phyloP scores from a whole-genome alignment of 2,329 filamentous ascomycete species.

The Colletotrichum acutatum region DNA sequence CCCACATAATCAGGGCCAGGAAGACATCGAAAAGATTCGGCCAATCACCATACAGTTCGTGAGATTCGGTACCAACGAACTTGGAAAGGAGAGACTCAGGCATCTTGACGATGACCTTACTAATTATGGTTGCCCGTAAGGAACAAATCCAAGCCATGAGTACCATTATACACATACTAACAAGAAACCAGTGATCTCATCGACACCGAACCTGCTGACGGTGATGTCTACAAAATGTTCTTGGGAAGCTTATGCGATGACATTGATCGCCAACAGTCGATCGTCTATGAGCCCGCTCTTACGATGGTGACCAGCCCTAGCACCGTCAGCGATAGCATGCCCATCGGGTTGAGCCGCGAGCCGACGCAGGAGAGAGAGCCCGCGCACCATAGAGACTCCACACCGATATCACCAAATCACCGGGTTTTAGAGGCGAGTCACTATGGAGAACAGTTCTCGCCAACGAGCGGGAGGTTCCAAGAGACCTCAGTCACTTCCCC shows the following conservation, averaged over 20 bases:
- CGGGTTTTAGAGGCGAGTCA: too few species aligned
- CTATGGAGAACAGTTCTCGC: too few species aligned
- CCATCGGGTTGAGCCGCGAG: too few species aligned
- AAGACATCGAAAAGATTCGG: constrained; percentile 22
- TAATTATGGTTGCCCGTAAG: constrained; percentile 10
- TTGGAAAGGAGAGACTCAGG: constrained; percentile 37
- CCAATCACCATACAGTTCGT: constrained; percentile 45
- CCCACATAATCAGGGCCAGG: not conserved
- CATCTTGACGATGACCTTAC: constrained; percentile 26
- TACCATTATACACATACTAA: too few species aligned
- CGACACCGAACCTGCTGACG: constrained; percentile 40
- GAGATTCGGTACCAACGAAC: constrained; percentile 41
- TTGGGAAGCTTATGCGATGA: constrained; percentile 38
- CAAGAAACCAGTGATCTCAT: constrained; percentile 39
- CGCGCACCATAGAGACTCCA: too few species aligned
- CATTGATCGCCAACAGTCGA: not conserved
- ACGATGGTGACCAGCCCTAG: too few species aligned
- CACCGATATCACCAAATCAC: too few species aligned
- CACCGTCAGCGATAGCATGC: too few species aligned
- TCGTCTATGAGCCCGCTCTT: not conserved
- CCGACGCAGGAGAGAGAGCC: too few species aligned
- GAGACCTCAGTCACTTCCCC: too few species aligned
- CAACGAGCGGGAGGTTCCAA: too few species aligned
- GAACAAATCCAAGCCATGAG: too few species aligned
- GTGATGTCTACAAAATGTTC: constrained; percentile 46